These are phyloP conservation scores for Synchytrium microbalum DNA, from an alignment of 371 early-diverging fungal species.

Conservation along the genomic window DNA sequence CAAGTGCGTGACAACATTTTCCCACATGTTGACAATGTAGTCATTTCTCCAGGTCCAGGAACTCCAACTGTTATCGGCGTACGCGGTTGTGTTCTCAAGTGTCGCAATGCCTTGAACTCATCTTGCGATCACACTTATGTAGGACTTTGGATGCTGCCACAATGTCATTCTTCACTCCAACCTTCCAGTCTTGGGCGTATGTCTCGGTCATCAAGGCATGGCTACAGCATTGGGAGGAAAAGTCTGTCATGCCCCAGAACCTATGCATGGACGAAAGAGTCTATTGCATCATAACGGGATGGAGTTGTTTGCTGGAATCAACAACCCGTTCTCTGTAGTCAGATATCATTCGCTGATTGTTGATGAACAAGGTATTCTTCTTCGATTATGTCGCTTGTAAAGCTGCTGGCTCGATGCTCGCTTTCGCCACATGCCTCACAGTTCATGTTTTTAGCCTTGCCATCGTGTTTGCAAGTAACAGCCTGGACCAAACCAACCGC, in stretches of 20 bases:
- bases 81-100: not conserved
- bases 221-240: constrained; percentile 72
- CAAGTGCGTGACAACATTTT: constrained; percentile 48
- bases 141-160: constrained; percentile 82
- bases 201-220: constrained; percentile 95
- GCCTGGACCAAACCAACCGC: constrained; percentile 38
- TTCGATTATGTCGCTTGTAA: too few species aligned
- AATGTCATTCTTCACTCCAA: constrained; percentile 46
- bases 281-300: constrained; percentile 37
- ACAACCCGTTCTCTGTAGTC: constrained; percentile 64
- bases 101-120: not conserved
- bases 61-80: constrained; percentile 43
- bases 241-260: constrained; percentile 55
- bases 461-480: constrained; percentile 41
- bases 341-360: constrained; percentile 88
- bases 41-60: constrained; percentile 93
- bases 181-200: constrained; percentile 92
- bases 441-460: constrained; percentile 40
- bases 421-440: too few species aligned
- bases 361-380: constrained; percentile 18
- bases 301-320: constrained; percentile 51
- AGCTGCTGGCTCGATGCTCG: too few species aligned
- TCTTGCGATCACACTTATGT: not conserved
- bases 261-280: constrained; percentile 82
- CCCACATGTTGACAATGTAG: constrained; percentile 78